Evolutionary conservation across 192 early-diverging fungal genomes (phyloP).

Genomic region (Gryganskiella cystojenkinii): DNA sequence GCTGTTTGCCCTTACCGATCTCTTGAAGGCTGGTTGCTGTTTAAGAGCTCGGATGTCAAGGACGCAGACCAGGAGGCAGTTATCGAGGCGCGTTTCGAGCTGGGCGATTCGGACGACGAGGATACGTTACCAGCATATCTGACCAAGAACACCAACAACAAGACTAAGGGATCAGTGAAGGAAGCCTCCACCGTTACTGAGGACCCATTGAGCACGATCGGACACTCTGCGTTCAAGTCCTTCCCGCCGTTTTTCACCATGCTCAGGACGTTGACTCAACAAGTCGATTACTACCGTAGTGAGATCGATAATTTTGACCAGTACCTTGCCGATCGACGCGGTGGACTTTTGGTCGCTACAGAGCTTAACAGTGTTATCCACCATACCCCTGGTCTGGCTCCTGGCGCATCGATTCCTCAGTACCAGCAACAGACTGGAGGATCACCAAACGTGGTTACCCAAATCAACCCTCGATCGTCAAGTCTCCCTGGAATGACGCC

Average conservation of each 20-base stretch:
- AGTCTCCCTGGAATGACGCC: no score
- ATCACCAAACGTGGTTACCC: background rate
- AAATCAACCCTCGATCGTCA: no score
- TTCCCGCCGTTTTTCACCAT: conserved; percentile 75
- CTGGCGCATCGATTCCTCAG: background rate
- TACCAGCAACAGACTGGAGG: conserved; percentile 2
- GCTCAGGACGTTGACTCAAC: conserved; percentile 68
- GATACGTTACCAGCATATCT: conserved; percentile 34
- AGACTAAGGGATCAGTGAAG: conserved; percentile 48
- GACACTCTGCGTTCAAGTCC: conserved; percentile 55
- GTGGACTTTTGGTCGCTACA: conserved; percentile 64
- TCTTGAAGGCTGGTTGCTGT: conserved; percentile 78
- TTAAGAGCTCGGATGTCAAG: conserved; percentile 58
- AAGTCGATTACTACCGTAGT: conserved; percentile 72
- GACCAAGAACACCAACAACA: conserved; percentile 19
- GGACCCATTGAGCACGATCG: conserved; percentile 27
- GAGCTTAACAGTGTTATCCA: conserved; percentile 53
- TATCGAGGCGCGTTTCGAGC: conserved; percentile 14
- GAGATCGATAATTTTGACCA: conserved; percentile 70
- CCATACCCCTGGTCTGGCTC: conserved; percentile 37
- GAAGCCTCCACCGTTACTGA: conserved; percentile 39
- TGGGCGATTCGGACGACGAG: conserved; percentile 53
- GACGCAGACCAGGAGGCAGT: conserved; percentile 34
- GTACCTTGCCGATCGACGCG: conserved; percentile 62
- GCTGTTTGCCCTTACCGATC: conserved; percentile 79